Base-by-base conservation (phyloP, 345 rosid species). In the Microthlaspi erraticum region DNA sequence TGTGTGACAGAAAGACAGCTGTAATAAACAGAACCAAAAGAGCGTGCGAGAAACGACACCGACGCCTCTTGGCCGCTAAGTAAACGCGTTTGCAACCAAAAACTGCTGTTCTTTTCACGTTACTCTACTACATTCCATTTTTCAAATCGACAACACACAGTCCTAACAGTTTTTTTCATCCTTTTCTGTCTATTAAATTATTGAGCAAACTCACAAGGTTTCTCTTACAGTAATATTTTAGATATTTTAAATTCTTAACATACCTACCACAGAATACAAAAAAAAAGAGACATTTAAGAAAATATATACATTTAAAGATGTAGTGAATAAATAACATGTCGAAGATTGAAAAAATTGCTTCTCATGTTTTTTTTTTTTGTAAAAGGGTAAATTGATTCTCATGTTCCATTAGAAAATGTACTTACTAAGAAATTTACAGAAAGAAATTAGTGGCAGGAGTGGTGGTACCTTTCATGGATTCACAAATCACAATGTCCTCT, bases 61-160 rank as follows among this genome's bases (percentile, higher is more conserved):
- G 72, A 74, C 56, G 68, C 78, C 68, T 50, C 78, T 74, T 74
- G 68, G 68, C 60, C 78, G 48, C 78, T 59, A 74, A 50, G 78
- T 60, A 74, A 74, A 51, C 78, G 78, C 78, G 68, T 66, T 74
- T 74, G 78, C 54, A 74, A 59, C 68, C 6, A 62, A 46, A 64
- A 74, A 59, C 78, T 66, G 61, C 73, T 52, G 73, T 74, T 74
- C 39, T 60, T 60, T 66, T 74, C 73, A 74, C 78, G 78, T 66
- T 68, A 67, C 26, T 23, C 64, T 62, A 54, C 66, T 9, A 73
- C 67, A 66, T 74, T 74, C 55, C 49, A 51, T 50, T 58, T 58
- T 56, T 49, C 67, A 41, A 66, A n/a, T 66, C 20, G 78, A 66
- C 73, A 59, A 66, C 62, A 66, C 73, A 58, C 19, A 50, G 10